phyloP scores from a whole-genome alignment of 2,329 filamentous ascomycete genomes.

The Fusarium napiforme region DNA sequence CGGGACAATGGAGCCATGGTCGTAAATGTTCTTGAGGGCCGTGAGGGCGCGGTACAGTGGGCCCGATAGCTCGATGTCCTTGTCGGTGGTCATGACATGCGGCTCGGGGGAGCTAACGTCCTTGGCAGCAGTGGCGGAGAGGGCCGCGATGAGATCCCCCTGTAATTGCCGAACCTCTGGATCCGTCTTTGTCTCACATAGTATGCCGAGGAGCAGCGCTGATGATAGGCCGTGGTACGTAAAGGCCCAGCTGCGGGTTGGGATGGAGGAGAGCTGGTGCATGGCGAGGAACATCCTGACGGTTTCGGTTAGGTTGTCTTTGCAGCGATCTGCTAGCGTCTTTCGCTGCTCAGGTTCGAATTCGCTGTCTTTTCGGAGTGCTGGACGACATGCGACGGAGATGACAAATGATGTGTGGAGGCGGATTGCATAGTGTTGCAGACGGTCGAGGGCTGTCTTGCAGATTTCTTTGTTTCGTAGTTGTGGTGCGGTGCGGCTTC shows the following conservation, averaged over 20 bases:
- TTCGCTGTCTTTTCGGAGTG: constrained; percentile 65
- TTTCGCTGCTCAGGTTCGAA: constrained; percentile 65
- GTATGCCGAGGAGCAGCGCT: constrained; percentile 70
- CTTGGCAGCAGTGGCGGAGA: constrained; percentile 72
- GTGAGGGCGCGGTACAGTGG: constrained; percentile 70
- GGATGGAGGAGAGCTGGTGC: constrained; percentile 74
- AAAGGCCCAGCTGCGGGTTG: constrained; percentile 74
- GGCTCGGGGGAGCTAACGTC: constrained; percentile 65
- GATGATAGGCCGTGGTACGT: constrained; percentile 75
- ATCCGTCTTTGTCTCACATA: constrained; percentile 71
- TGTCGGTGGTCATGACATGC: constrained; percentile 65
- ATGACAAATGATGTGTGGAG: constrained; percentile 74
- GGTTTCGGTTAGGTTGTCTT: constrained; percentile 71
- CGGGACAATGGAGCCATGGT: constrained; percentile 69
- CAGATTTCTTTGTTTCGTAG: constrained; percentile 70
- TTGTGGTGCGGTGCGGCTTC: constrained; percentile 60
- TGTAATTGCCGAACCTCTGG: constrained; percentile 72
- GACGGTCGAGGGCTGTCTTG: constrained; percentile 70
- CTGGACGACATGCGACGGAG: constrained; percentile 72
- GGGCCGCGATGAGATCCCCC: constrained; percentile 70
- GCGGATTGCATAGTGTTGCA: constrained; percentile 73
- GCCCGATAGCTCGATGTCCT: constrained; percentile 70
- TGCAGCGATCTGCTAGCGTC: constrained; percentile 67
- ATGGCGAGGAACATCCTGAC: constrained; percentile 76
- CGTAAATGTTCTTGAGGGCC: constrained; percentile 73